Evolutionary conservation across 352 stramenopile genomes (phyloP), one percentile per base, ranked within the genome.

Genomic region (Discostella stelligera): DNA sequence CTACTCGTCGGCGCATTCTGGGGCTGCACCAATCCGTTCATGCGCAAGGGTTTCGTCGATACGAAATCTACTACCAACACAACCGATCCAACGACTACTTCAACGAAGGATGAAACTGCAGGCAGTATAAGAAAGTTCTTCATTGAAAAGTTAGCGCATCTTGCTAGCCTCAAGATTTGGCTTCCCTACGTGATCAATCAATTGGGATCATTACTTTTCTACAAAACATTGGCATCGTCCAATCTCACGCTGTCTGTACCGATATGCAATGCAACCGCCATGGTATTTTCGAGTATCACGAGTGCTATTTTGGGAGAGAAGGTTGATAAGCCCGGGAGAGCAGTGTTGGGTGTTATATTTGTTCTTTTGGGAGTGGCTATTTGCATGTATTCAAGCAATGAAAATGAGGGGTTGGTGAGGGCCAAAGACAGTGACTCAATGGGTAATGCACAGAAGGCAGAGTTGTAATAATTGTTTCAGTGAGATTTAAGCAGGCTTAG

Each of bases 1-100:
- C 16, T 92, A n/a, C 58, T 91, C 0, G 89, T 94, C 0, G 86
- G 89, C 11, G 82, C 82, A 25, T 65, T 94, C 30, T 94, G 89
- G 89, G 89, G 89, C 37, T 93, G 89, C 64, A 94, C 89, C 1
- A 94, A 94, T 86, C 88, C 89, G 13, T 67, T 94, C 5, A 79
- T 94, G 63, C 78, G 86, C 46, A 82, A 86, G 65, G 79, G 77
- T 21, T 72, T 77, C 13, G 53, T 66, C 0, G 60, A 69, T 53
- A 56, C 39, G 53, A 66, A 60, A 25, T 50, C 30, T 16, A 48
- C 27, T 18, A 59, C 14, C 39, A 44, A 66, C 59, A 56, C 52
- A n/a, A 60, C 64, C 30, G 60, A 16, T 25, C 11, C 16, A 14
- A 21, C 27, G 2, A 46, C 30, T 16, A 59, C 20, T 18, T 23